Base-by-base conservation (phyloP, 2,329 filamentous ascomycete species). In the Neofusicoccum kwambonambiense region DNA sequence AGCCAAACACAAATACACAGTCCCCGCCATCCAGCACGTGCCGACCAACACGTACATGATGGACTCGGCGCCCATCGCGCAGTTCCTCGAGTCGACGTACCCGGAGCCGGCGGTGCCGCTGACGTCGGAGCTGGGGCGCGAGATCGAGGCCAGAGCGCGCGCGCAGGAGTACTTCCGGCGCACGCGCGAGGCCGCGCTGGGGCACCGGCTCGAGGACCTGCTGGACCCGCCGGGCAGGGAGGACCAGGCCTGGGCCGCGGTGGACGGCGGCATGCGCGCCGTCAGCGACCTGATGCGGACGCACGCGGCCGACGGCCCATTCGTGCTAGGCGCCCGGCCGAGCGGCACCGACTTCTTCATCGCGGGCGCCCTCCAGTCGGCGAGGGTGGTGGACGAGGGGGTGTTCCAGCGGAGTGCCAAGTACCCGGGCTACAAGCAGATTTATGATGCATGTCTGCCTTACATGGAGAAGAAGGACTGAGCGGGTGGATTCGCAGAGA, bases 11-110 rank as follows among this genome's bases (percentile, higher is more conserved):
- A 75, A 72, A 66, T 80, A 80, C 70, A 81, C 78, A 0, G 78
- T 81, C 44, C 79, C 79, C 0, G 70, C 75, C 9, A 80, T 81
- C 67, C 74, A 78, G 1, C 79, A 81, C 65, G 51, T 79, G 11
- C 73, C 78, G 19, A 79, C 67, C 57, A 71, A 76, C 68, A 78
- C 68, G 22, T 75, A 75, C 68, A 70, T 81, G 9, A 80, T 80
- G 77, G 78, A 78, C 67, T 80, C 79, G 3, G 56, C 56, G 11
- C 67, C 70, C 39, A 80, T 81, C 69, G 70, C 78, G 1, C 67
- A 75, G 42, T 81, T 81, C 66, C 72, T 81, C 50, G 77, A 80
- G 62, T 70, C 74, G 5, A 78, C 72, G 5, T 81, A 81, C 66
- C 77, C 77, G 9, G 64, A 72, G 7, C 76, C 71, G 0, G 68